These are phyloP conservation scores for Kwoniella europaea DNA, from an alignment of 768 basidiomycete species.

Conservation along the genomic window DNA sequence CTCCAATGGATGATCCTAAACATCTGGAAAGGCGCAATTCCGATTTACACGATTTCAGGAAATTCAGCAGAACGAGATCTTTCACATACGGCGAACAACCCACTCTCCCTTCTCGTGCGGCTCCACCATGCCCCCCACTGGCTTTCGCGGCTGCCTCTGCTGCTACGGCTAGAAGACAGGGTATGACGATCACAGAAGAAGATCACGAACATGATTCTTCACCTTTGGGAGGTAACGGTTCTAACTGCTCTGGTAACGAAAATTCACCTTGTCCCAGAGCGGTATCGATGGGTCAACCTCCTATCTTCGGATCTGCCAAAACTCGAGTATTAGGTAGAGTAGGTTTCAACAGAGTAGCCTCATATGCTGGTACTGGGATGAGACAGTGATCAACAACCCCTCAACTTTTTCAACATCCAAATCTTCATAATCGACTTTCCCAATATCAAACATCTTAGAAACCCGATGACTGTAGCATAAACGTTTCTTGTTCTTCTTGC, in stretches of 20 bases:
- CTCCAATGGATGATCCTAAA: slow-evolving; percentile 92
- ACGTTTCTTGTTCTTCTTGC: slow-evolving; percentile 3
- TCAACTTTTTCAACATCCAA: background rate
- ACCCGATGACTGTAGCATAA: slow-evolving; percentile 10
- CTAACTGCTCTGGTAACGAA: slow-evolving; percentile 63
- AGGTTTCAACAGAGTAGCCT: slow-evolving; percentile 43
- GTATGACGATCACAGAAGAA: slow-evolving; percentile 65
- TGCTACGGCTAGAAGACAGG: slow-evolving; percentile 59
- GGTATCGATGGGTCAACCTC: slow-evolving; percentile 32
- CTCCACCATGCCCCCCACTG: slow-evolving; percentile 46
- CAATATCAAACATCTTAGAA: background rate
- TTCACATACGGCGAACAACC: slow-evolving; percentile 85
- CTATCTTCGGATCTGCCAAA: slow-evolving; percentile 54
- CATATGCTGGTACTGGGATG: slow-evolving; percentile 38
- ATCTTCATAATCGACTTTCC: background rate
- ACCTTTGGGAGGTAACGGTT: slow-evolving; percentile 68
- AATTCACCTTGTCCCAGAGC: slow-evolving; percentile 81
- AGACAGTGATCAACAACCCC: slow-evolving; percentile 2
- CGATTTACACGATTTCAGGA: slow-evolving; percentile 89
- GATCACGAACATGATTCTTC: slow-evolving; percentile 66
- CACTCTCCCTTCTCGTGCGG: slow-evolving; percentile 26
- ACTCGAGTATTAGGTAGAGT: slow-evolving; percentile 36
- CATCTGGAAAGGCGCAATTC: slow-evolving; percentile 79
- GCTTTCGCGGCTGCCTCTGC: slow-evolving; percentile 53
- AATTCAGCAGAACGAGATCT: slow-evolving; percentile 86